Percentiles rank a stretch among this genome's conserved stretches.
Evolutionary conservation across 2,329 filamentous ascomycete species (phyloP).

Genomic region (Colletotrichum gigasporum): DNA sequence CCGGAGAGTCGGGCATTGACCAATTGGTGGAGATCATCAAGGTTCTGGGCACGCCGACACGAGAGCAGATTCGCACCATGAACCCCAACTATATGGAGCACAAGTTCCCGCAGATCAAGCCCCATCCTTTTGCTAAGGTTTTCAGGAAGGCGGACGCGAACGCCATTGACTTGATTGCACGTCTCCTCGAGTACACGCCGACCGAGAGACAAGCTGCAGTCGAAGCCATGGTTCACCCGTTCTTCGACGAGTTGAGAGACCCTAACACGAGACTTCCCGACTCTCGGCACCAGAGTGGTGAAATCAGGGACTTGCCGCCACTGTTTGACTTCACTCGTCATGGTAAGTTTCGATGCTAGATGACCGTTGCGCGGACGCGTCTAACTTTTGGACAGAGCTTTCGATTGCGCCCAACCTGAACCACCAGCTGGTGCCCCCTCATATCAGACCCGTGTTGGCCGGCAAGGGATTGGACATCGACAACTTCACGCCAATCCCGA

Average conservation of each 20-base stretch:
- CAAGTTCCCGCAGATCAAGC: conserved; percentile 99
- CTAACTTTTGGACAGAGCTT: conserved; percentile 70
- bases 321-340: conserved; percentile 95
- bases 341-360: conserved; percentile 66
- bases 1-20: conserved; percentile 97
- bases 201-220: conserved; percentile 93
- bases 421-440: conserved; percentile 83
- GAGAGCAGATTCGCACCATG: conserved; percentile 99
- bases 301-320: conserved; percentile 82
- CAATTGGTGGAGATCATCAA: conserved; percentile 99
- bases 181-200: conserved; percentile 94
- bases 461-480: conserved; percentile 89
- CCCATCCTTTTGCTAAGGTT: conserved; percentile 98
- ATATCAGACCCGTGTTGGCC: conserved; percentile 79
- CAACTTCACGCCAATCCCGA: conserved; percentile 89
- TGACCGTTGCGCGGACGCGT: not conserved
- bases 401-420: conserved; percentile 95
- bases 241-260: conserved; percentile 96
- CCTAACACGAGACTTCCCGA: conserved; percentile 92
- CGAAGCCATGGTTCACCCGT: conserved; percentile 97
- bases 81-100: conserved; percentile 99
- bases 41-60: conserved; percentile 93
- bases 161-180: conserved; percentile 94
- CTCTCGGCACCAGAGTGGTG: conserved; percentile 86
- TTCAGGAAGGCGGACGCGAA: conserved; percentile 95